These are phyloP conservation scores for Ambrosia artemisiifolia DNA, from an alignment of 129 eudicot species.

Conservation along the genomic window DNA sequence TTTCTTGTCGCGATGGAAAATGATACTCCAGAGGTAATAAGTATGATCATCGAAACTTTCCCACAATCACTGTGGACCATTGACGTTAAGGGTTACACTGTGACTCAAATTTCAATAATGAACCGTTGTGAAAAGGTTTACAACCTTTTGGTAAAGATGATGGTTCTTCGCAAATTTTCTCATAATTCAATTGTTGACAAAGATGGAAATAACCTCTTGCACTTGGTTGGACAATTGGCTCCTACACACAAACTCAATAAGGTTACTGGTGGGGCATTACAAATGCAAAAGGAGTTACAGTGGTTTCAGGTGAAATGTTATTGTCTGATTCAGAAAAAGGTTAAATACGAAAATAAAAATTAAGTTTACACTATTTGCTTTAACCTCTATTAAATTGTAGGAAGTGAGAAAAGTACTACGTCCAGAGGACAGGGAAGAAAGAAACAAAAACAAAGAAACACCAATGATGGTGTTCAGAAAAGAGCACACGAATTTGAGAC, in stretches of 20 bases:
- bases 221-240: slow-evolving; percentile 19
- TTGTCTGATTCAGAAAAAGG: not conserved
- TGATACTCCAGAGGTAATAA: slow-evolving; percentile 18
- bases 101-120: not conserved
- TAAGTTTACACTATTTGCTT: no score
- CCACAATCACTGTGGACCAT: slow-evolving; percentile 14
- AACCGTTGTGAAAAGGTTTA: slow-evolving; percentile 21
- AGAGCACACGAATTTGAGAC: not conserved
- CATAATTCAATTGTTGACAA: not conserved
- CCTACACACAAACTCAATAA: slow-evolving; percentile 18
- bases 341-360: no score
- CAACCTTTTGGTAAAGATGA: slow-evolving; percentile 9
- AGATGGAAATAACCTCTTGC: slow-evolving; percentile 10
- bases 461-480: not conserved
- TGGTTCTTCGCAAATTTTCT: not conserved
- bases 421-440: not conserved
- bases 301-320: slow-evolving; percentile 23
- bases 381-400: not conserved
- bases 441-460: not conserved
- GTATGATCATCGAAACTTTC: slow-evolving; percentile 11
- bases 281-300: slow-evolving; percentile 22
- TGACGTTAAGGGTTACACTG: not conserved
- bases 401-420: not conserved
- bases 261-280: slow-evolving; percentile 25
- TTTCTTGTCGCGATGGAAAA: not conserved